phyloP scores from a whole-genome alignment of 495 filamentous ascomycete genomes.

The Lophiotrema nucula region DNA sequence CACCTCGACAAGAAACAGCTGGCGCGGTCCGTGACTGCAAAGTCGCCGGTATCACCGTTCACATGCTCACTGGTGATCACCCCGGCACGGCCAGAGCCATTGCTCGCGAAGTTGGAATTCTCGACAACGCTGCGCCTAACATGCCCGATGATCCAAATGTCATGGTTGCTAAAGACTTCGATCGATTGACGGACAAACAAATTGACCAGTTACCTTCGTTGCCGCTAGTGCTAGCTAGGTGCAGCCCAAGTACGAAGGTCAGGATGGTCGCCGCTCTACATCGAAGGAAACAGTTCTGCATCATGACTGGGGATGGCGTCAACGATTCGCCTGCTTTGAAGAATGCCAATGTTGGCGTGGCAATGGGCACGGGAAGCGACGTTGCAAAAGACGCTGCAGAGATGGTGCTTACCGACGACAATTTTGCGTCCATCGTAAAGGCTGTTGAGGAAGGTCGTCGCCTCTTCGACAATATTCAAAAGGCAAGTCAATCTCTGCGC shows the following conservation, averaged over 20 bases:
- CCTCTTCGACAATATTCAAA: conserved; percentile 80
- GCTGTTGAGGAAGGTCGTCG: conserved; percentile 70
- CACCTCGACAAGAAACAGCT: conserved; percentile 64
- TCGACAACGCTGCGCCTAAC: conserved; percentile 25
- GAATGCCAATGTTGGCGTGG: conserved; percentile 75
- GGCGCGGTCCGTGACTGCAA: conserved; percentile 55
- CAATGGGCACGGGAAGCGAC: conserved; percentile 74
- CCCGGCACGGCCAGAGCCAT: conserved; percentile 58
- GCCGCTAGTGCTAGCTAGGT: conserved; percentile 65
- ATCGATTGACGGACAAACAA: conserved; percentile 52
- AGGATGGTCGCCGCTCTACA: conserved; percentile 72
- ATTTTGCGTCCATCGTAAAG: conserved; percentile 76
- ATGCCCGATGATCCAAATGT: conserved; percentile 42
- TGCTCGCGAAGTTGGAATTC: conserved; percentile 50
- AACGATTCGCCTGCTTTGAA: conserved; percentile 78
- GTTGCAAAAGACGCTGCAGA: conserved; percentile 77
- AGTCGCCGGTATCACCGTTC: conserved; percentile 54
- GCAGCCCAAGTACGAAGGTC: conserved; percentile 68
- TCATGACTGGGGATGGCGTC: conserved; percentile 80
- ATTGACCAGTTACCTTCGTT: conserved; percentile 62
- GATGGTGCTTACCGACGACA: conserved; percentile 74
- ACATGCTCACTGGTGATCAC: conserved; percentile 63
- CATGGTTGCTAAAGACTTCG: conserved; percentile 65
- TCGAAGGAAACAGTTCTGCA: conserved; percentile 60
- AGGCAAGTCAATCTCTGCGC: conserved; percentile 25